A percentile compares a stretch with the other conserved stretches of the same genome.
Conservation (phyloP, 2,329 filamentous ascomycete species). For the Ampelomyces quisqualis region DNA sequence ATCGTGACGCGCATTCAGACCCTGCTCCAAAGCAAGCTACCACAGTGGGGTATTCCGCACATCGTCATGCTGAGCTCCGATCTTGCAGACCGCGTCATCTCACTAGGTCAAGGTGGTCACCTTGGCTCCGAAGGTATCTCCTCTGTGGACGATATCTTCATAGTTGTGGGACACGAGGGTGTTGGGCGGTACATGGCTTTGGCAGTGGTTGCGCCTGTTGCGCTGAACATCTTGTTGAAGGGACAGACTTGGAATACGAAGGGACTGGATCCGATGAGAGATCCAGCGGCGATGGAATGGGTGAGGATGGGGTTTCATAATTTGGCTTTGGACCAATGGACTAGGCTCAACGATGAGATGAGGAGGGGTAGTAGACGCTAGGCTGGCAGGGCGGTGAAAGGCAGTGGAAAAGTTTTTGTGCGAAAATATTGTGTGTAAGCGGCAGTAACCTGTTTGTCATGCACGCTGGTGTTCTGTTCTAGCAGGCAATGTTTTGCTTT, state of each 20-base stretch:
- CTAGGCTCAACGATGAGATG: not conserved
- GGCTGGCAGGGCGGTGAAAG: not conserved
- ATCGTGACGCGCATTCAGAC: constrained; percentile 3
- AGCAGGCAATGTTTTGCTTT: no score
- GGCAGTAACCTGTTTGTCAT: no score
- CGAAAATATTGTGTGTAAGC: no score
- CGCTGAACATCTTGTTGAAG: constrained; percentile 4
- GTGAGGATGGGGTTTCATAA: constrained; percentile 7
- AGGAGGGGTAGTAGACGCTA: not conserved
- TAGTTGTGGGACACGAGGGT: constrained; percentile 8
- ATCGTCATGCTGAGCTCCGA: not conserved
- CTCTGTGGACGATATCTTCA: constrained; percentile 4
- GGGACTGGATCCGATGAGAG: constrained; percentile 5
- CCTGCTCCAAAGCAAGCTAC: constrained; percentile 2
- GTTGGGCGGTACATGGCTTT: constrained; percentile 9
- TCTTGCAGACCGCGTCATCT: not conserved
- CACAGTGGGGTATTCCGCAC: not conserved
- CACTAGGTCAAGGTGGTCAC: not conserved
- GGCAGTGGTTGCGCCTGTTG: not conserved
- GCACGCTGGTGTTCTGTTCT: no score
- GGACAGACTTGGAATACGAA: constrained; percentile 3
- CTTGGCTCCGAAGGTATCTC: constrained; percentile 10
- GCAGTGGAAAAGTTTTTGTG: not conserved
- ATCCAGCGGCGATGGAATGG: constrained; percentile 3
- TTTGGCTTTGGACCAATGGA: not conserved